Percentiles rank a stretch among this genome's conserved stretches.
Evolutionary conservation across 305 asterid species (phyloP).

Genomic region (Fraxinus albicans): DNA sequence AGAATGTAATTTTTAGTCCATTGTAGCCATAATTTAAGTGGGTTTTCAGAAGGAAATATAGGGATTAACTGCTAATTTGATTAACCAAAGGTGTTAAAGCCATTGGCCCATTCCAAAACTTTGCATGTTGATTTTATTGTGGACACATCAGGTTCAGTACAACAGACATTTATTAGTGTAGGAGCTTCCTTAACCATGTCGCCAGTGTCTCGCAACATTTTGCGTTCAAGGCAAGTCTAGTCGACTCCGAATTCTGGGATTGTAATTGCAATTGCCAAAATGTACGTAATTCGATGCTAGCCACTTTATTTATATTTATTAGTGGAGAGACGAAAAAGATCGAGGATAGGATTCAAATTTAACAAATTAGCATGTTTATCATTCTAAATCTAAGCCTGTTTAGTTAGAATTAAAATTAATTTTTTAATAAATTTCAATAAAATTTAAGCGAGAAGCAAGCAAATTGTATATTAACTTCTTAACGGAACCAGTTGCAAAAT

Average conservation of each 20-base stretch:
- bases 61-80: not conserved
- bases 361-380: not conserved
- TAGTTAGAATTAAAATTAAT: not conserved
- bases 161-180: not conserved
- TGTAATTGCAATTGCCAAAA: not conserved
- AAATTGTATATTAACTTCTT: not conserved
- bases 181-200: not conserved
- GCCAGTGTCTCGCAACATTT: not conserved
- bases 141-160: not conserved
- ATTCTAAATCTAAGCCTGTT: not conserved
- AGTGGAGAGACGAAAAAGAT: no score
- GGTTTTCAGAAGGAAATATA: not conserved
- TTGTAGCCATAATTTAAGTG: not conserved
- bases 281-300: not conserved
- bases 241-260: not conserved
- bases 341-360: not conserved
- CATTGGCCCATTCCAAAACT: not conserved
- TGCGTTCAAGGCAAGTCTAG: not conserved
- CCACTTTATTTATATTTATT: no score
- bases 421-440: not conserved
- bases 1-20: not conserved
- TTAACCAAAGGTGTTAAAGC: not conserved
- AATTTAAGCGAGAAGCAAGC: not conserved
- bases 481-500: not conserved
- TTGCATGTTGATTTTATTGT: not conserved